Conservation (phyloP, 805 yeast species). For the Teunomyces atbi region DNA sequence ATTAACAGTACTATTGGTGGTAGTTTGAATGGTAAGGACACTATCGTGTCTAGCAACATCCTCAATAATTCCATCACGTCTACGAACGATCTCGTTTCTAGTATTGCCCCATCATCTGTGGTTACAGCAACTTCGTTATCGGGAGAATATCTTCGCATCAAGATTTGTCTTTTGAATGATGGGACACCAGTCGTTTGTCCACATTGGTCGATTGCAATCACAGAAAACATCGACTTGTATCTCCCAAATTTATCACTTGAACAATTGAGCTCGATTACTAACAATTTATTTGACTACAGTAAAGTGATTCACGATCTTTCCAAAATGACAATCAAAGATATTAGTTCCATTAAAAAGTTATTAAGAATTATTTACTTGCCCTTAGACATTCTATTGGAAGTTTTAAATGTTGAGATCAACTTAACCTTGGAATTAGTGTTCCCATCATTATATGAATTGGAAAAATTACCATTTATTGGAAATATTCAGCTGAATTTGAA, state of each 20-base stretch:
- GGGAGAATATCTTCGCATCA: constrained; percentile 73
- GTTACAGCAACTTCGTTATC: constrained; percentile 89
- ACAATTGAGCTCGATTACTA: constrained; percentile 42
- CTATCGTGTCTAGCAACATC: constrained; percentile 4
- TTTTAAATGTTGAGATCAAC: constrained; percentile 59
- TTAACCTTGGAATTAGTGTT: constrained; percentile 73
- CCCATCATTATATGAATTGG: constrained; percentile 56
- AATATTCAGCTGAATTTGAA: constrained; percentile 57
- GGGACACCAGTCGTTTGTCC: constrained; percentile 86
- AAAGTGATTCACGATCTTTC: constrained; percentile 39
- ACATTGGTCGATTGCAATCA: constrained; percentile 51
- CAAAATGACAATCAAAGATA: constrained; percentile 34
- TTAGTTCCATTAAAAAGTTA: constrained; percentile 41
- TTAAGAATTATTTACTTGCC: constrained; percentile 54
- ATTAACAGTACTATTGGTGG: constrained; percentile 15
- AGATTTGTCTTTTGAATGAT: constrained; percentile 72
- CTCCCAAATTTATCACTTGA: constrained; percentile 56
- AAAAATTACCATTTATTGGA: constrained; percentile 37
- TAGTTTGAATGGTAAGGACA: constrained; percentile 9
- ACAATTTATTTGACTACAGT: constrained; percentile 38
- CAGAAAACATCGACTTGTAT: constrained; percentile 54
- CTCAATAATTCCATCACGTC: constrained; percentile 12
- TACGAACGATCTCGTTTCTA: constrained; percentile 18
- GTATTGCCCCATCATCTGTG: constrained; percentile 49
- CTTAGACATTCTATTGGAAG: constrained; percentile 54